Percentiles rank a stretch among this genome's conserved stretches.
These are phyloP conservation scores for Fusarium algeriense DNA, from an alignment of 2,329 filamentous ascomycete species.

Conservation along the genomic window DNA sequence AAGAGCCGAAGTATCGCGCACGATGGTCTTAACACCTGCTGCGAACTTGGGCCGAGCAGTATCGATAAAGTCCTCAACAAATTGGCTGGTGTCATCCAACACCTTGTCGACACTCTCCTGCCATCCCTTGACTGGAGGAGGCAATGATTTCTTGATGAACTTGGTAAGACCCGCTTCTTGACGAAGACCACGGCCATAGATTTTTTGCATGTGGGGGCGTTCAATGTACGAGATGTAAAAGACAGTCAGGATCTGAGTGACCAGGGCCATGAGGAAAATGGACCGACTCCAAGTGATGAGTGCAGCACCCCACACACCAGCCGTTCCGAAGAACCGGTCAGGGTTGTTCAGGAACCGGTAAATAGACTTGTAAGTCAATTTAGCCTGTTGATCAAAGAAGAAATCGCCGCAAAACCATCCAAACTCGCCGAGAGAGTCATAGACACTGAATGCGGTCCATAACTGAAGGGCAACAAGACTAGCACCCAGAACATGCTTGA, in stretches of 20 bases:
- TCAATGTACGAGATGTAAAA: conserved; percentile 94
- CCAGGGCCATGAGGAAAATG: conserved; percentile 86
- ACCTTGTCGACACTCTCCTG: conserved; percentile 90
- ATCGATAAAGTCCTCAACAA: conserved; percentile 92
- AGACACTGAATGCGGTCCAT: conserved; percentile 94
- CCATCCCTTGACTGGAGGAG: conserved; percentile 83
- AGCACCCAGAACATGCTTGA: conserved; percentile 87
- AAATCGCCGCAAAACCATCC: conserved; percentile 99
- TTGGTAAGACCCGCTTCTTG: conserved; percentile 91
- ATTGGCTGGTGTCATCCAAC: conserved; percentile 85
- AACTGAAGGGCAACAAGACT: conserved; percentile 87
- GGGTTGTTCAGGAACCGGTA: conserved; percentile 99
- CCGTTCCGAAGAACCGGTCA: conserved; percentile 91
- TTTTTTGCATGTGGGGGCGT: conserved; percentile 97
- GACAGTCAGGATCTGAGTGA: conserved; percentile 87
- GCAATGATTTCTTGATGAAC: conserved; percentile 88
- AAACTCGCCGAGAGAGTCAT: conserved; percentile 95
- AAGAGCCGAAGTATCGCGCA: conserved; percentile 86
- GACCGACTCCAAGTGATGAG: conserved; percentile 91
- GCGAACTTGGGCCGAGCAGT: conserved; percentile 86
- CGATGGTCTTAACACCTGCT: conserved; percentile 85
- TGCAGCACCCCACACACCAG: conserved; percentile 94
- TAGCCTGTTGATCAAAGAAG: conserved; percentile 91
- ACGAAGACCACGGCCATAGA: conserved; percentile 88
- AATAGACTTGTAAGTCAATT: conserved; percentile 95